Base-by-base conservation (phyloP, 805 yeast genomes). In the Starmerella khaoyaiensis region DNA sequence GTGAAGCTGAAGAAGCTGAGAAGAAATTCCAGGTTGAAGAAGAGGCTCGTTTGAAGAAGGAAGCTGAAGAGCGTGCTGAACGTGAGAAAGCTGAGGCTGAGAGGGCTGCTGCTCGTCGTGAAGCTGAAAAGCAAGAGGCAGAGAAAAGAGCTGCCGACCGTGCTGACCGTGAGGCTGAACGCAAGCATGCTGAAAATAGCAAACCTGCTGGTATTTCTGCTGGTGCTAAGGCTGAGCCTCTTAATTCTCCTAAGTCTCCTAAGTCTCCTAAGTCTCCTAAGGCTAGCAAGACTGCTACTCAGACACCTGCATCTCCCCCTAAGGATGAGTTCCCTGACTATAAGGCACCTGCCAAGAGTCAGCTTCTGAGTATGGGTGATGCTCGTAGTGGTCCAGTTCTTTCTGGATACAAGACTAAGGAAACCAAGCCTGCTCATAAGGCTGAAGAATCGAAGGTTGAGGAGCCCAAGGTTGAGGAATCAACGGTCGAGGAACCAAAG, bases 271-370 rank as follows among this genome's bases (percentile, higher is more conserved):
- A 30, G 18, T 5, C 28, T 4, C 9, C 5, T 17, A 33, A 23
- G 30, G 16, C 28, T 12, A 7, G 10, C 23, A 28, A 26, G 20
- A 26, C n/a, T 22, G 27, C 6, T 8, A 19, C 30, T 15, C 16
- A 31, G 15, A 28, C 28, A n/a, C 23, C 42, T n/a, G 39, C 40
- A 12, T 38, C 40, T 19, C 42, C 41, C 14, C 26, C 37, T 17
- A 12, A 27, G 12, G 16, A 17, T 10, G 34, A 29, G 20, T 28
- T 41, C 4, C 16, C 22, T 11, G 79, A 52, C 67, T 80, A 53
- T 73, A 80, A 41, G 72, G 74, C 6, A 58, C 82, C 42, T 54
- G 74, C 15, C 68, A 74, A 30, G 54, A 61, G 27, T 66, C 78
- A 10, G 58, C 59, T 38, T 26, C 21, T 42, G 7, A 18, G 31